phyloP scores from a whole-genome alignment of 1,139 yeast genomes.

The Taphrina betulina region DNA sequence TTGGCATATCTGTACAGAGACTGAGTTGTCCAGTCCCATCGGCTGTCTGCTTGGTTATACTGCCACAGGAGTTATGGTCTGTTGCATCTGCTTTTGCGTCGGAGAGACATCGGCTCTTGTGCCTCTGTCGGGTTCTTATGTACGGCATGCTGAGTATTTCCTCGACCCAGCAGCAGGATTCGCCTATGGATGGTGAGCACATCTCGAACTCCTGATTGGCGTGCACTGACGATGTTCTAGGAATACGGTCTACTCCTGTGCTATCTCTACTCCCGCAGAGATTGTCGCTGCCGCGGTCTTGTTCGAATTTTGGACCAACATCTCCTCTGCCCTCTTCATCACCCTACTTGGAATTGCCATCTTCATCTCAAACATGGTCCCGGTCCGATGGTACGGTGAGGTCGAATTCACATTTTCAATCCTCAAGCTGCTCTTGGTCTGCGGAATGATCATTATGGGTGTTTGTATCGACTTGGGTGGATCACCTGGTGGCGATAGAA shows the following conservation, averaged over 20 bases:
- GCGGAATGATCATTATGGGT: slow-evolving; percentile 60
- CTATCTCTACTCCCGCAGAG: slow-evolving; percentile 44
- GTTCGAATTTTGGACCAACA: slow-evolving; percentile 43
- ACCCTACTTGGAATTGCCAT: slow-evolving; percentile 59
- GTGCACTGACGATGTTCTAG: too few relatives aligned
- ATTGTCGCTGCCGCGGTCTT: slow-evolving; percentile 46
- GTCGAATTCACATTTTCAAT: slow-evolving; percentile 65
- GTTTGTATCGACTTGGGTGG: slow-evolving; percentile 69
- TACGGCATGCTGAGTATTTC: too few relatives aligned
- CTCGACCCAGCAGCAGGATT: slow-evolving; percentile 46
- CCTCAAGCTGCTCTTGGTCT: slow-evolving; percentile 50
- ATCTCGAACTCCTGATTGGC: too few relatives aligned
- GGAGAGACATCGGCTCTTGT: too few relatives aligned
- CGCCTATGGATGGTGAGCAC: slow-evolving; percentile 47
- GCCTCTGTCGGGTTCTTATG: too few relatives aligned
- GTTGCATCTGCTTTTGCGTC: too few relatives aligned
- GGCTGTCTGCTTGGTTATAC: too few relatives aligned
- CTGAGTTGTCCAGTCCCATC: too few relatives aligned
- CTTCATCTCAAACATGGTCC: slow-evolving; percentile 43
- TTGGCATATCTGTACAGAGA: too few relatives aligned
- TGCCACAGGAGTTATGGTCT: too few relatives aligned
- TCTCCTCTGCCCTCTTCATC: slow-evolving; percentile 62
- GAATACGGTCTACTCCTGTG: slow-evolving; percentile 84
- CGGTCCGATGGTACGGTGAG: slow-evolving; percentile 54
- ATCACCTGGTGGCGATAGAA: slow-evolving; percentile 46